Percentiles rank a stretch among this genome's conserved stretches.
Evolutionary conservation across 2,329 filamentous ascomycete species (phyloP).

Genomic region (Dactylellina leptospora): DNA sequence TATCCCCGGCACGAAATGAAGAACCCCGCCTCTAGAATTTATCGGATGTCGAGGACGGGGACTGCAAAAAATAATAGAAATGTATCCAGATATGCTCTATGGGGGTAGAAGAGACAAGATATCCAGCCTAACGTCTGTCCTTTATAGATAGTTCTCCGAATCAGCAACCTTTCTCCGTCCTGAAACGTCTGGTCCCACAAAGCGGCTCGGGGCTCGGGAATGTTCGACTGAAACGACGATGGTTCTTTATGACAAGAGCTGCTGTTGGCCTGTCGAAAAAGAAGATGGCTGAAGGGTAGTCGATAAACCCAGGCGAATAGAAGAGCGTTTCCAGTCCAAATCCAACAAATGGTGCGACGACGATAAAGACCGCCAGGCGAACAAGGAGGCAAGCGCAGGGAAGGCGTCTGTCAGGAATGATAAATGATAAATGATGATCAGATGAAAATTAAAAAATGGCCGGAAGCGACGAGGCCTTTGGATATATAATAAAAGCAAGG

Average conservation of each 20-base stretch:
- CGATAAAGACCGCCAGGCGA: slow-evolving; percentile 21
- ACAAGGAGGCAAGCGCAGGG: slow-evolving; percentile 10
- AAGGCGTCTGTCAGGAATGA: slow-evolving; percentile 27
- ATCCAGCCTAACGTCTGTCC: slow-evolving; percentile 20
- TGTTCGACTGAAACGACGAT: slow-evolving; percentile 53
- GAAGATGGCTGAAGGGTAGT: slow-evolving; percentile 44
- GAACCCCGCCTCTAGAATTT: slow-evolving; percentile 26
- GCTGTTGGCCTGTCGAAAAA: slow-evolving; percentile 39
- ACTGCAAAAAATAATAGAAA: slow-evolving; percentile 3
- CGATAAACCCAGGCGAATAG: slow-evolving; percentile 30
- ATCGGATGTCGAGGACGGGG: background rate
- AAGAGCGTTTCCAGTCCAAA: slow-evolving; percentile 38
- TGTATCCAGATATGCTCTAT: too few species aligned
- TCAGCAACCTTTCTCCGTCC: slow-evolving; percentile 10
- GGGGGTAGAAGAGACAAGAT: background rate
- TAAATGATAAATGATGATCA: slow-evolving; percentile 31
- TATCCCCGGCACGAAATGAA: background rate
- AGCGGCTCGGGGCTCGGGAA: slow-evolving; percentile 52
- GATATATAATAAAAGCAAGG: slow-evolving; percentile 53
- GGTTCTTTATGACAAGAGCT: slow-evolving; percentile 42
- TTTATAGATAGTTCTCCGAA: slow-evolving; percentile 21
- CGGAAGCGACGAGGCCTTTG: slow-evolving; percentile 48
- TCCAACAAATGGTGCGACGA: slow-evolving; percentile 52
- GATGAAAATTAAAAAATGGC: slow-evolving; percentile 49
- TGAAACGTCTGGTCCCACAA: slow-evolving; percentile 53